These are phyloP conservation scores for Berberis thunbergii DNA, from an alignment of 164 flowering plant species.

Conservation along the genomic window DNA sequence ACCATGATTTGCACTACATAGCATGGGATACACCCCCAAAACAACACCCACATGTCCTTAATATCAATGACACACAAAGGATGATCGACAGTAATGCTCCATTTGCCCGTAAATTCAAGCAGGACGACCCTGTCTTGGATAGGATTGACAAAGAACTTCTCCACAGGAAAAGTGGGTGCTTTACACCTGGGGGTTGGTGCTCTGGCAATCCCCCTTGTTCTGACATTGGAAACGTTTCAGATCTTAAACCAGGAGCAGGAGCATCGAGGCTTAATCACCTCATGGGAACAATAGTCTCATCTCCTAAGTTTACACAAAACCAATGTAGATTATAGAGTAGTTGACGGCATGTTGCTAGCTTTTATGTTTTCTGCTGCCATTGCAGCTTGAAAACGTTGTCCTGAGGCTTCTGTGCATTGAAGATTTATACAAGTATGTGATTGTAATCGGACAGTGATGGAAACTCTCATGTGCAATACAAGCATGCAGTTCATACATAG, in stretches of 20 bases:
- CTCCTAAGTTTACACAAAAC: constrained; percentile 18
- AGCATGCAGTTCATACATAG: not conserved
- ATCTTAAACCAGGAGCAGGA: constrained; percentile 56
- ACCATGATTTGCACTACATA: constrained; percentile 78
- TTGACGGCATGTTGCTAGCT: not conserved
- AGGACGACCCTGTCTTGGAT: constrained; percentile 47
- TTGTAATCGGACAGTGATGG: not conserved
- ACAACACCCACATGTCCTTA: constrained; percentile 70
- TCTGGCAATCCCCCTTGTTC: constrained; percentile 47
- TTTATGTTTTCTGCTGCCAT: too few relatives aligned
- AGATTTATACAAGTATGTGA: not conserved
- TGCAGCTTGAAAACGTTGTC: not conserved
- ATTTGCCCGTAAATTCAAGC: constrained; percentile 68
- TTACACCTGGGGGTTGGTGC: constrained; percentile 92
- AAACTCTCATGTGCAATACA: not conserved
- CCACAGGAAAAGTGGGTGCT: constrained; percentile 34
- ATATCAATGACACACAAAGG: constrained; percentile 38
- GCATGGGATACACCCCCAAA: constrained; percentile 75
- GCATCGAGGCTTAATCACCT: constrained; percentile 45
- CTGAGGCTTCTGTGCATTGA: not conserved
- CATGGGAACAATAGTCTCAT: constrained; percentile 21
- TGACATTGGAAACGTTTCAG: constrained; percentile 35
- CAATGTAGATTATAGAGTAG: constrained; percentile 35
- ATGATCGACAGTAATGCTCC: constrained; percentile 62
- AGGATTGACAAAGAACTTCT: constrained; percentile 53